These are phyloP conservation scores for Xylaria grammica DNA, from an alignment of 495 filamentous ascomycete genomes.

Conservation along the genomic window DNA sequence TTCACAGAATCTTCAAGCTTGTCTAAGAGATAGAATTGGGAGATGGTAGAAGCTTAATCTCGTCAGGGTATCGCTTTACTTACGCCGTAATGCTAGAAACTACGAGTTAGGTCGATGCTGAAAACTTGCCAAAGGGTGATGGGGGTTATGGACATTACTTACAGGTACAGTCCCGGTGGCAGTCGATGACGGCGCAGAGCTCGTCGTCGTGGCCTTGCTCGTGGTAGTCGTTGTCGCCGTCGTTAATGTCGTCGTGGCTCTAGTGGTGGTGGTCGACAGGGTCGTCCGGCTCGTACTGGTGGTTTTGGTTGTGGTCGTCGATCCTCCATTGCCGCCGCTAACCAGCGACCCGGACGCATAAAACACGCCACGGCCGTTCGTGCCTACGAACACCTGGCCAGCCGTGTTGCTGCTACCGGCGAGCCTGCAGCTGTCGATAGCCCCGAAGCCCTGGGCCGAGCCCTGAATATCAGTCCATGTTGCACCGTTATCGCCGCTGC, in stretches of 20 bases:
- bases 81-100: constrained; percentile 5
- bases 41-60: too few relatives aligned
- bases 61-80: neutral
- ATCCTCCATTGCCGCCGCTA: neutral
- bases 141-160: neutral
- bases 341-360: constrained; percentile 40
- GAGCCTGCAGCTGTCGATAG: constrained; percentile 50
- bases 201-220: constrained; percentile 5
- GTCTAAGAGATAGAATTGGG: neutral
- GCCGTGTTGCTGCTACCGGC: constrained; percentile 55
- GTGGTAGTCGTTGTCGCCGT: neutral
- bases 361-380: constrained; percentile 63
- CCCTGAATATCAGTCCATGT: constrained; percentile 61
- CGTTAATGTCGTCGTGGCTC: neutral
- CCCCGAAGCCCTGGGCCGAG: constrained; percentile 54
- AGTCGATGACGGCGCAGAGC: neutral
- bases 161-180: constrained; percentile 9
- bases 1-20: neutral
- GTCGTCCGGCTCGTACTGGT: neutral
- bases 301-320: neutral
- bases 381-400: constrained; percentile 62
- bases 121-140: neutral
- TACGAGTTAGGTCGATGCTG: neutral
- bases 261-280: constrained; percentile 3
- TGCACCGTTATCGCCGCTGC: constrained; percentile 51